These are phyloP conservation scores for Chalciporus sphaerocephalus DNA, from an alignment of 768 basidiomycete species.

Conservation along the genomic window DNA sequence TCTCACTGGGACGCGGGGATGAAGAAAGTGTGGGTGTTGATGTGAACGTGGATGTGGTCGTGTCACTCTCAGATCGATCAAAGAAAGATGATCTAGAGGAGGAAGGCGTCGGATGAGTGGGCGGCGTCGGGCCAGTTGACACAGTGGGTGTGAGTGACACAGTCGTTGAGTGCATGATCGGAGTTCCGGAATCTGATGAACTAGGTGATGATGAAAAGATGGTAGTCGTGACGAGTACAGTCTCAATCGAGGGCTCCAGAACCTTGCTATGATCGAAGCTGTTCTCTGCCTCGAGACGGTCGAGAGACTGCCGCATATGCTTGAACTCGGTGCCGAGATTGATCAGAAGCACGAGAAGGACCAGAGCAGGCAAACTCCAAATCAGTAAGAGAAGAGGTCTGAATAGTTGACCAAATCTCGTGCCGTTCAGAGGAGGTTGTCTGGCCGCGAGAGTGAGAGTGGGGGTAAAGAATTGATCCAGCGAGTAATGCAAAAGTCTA, in stretches of 20 bases:
- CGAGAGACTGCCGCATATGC: conserved; percentile 23
- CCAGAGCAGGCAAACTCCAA: conserved; percentile 14
- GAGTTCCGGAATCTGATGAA: not conserved
- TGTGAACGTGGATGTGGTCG: conserved; percentile 3
- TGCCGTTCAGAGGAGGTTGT: conserved; percentile 1
- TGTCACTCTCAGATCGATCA: conserved; percentile 14
- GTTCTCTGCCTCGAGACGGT: conserved; percentile 13
- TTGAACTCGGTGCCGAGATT: conserved; percentile 28
- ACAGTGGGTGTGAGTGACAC: conserved; percentile 2
- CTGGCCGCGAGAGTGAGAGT: conserved; percentile 38
- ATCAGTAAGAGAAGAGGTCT: conserved; percentile 13
- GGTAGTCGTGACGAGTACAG: conserved; percentile 31
- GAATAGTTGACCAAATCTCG: conserved; percentile 10
- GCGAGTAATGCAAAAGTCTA: conserved; percentile 52
- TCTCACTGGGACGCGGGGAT: conserved; percentile 10
- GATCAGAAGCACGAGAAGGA: conserved; percentile 18
- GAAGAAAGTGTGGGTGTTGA: conserved; percentile 13
- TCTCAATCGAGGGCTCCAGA: conserved; percentile 14
- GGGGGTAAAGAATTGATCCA: conserved; percentile 58
- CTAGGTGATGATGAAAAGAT: conserved; percentile 13
- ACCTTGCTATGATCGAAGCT: conserved; percentile 6
- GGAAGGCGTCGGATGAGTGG: conserved; percentile 3
- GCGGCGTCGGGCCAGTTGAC: conserved; percentile 9
- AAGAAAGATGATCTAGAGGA: conserved; percentile 2
- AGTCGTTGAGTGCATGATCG: conserved; percentile 4